Conservation (phyloP, 2,329 filamentous ascomycete species). For the Neofusicoccum cordaticola region DNA sequence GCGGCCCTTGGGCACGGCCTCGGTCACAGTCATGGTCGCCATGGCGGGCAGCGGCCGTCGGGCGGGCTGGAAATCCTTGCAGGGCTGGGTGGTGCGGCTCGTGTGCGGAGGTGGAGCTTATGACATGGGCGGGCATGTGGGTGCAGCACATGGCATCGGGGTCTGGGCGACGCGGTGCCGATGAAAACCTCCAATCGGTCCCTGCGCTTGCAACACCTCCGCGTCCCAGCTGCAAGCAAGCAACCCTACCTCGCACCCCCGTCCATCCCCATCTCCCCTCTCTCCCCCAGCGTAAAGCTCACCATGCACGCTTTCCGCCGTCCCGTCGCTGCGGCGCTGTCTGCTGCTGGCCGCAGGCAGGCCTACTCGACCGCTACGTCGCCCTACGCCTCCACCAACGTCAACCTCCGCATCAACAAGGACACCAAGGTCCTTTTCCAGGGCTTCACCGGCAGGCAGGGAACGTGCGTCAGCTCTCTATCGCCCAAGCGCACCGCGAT, state of each 20-base stretch:
- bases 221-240: slow-evolving; percentile 10
- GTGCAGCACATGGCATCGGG: not conserved
- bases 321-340: slow-evolving; percentile 67
- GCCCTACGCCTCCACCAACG: slow-evolving; percentile 46
- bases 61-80: not conserved
- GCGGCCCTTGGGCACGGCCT: slow-evolving; percentile 44
- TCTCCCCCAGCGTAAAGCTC: slow-evolving; percentile 22
- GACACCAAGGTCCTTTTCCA: slow-evolving; percentile 96
- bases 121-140: slow-evolving; percentile 12
- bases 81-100: not conserved
- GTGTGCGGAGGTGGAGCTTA: slow-evolving; percentile 9
- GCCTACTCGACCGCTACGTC: slow-evolving; percentile 68
- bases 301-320: slow-evolving; percentile 84
- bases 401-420: slow-evolving; percentile 86
- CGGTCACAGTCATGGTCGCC: slow-evolving; percentile 62
- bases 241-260: slow-evolving; percentile 12
- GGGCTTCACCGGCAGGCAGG: slow-evolving; percentile 96
- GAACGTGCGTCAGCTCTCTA: slow-evolving; percentile 55
- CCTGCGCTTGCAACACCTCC: slow-evolving; percentile 17
- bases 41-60: slow-evolving; percentile 42
- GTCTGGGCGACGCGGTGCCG: slow-evolving; percentile 4
- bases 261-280: slow-evolving; percentile 16
- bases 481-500: not conserved
- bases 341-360: slow-evolving; percentile 66
- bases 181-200: slow-evolving; percentile 17